These are phyloP conservation scores for Cyclostephanos tholiformis DNA, from an alignment of 108 stramenopile species.

Conservation along the genomic window DNA sequence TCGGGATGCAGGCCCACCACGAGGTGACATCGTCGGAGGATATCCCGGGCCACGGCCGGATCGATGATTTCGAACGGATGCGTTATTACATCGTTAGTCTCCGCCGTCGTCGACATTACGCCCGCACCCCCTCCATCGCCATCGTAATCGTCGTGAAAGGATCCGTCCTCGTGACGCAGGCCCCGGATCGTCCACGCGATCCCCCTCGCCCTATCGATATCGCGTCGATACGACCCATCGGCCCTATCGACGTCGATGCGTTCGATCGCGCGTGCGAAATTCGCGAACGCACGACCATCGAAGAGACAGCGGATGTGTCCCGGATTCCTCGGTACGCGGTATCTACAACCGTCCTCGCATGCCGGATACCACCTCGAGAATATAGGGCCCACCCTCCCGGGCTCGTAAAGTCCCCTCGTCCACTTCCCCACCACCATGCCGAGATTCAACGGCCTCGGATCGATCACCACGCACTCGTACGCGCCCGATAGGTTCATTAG, in stretches of 20 bases:
- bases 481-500: conserved; percentile 41
- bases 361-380: conserved; percentile 50
- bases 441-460: conserved; percentile 43
- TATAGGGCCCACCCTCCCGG: conserved; percentile 38
- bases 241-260: not conserved
- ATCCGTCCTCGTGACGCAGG: conserved; percentile 40
- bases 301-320: conserved; percentile 39
- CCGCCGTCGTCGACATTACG: not conserved
- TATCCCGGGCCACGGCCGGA: conserved; percentile 14
- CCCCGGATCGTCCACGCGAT: conserved; percentile 42
- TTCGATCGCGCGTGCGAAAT: conserved; percentile 19
- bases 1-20: conserved; percentile 59
- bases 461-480: conserved; percentile 33
- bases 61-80: conserved; percentile 7
- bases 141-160: conserved; percentile 25
- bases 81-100: not conserved
- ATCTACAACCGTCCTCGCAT: conserved; percentile 36
- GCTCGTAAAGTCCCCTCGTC: conserved; percentile 42
- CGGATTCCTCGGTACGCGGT: conserved; percentile 29
- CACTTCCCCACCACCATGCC: conserved; percentile 21
- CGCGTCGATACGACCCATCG: conserved; percentile 8
- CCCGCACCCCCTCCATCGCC: not conserved
- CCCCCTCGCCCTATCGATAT: conserved; percentile 22
- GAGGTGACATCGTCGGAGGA: conserved; percentile 27
- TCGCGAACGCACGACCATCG: conserved; percentile 16